Percentiles rank a stretch among this genome's conserved stretches.
phyloP scores from a whole-genome alignment of 2,329 filamentous ascomycete genomes.

The Amylocarpus encephaloides region DNA sequence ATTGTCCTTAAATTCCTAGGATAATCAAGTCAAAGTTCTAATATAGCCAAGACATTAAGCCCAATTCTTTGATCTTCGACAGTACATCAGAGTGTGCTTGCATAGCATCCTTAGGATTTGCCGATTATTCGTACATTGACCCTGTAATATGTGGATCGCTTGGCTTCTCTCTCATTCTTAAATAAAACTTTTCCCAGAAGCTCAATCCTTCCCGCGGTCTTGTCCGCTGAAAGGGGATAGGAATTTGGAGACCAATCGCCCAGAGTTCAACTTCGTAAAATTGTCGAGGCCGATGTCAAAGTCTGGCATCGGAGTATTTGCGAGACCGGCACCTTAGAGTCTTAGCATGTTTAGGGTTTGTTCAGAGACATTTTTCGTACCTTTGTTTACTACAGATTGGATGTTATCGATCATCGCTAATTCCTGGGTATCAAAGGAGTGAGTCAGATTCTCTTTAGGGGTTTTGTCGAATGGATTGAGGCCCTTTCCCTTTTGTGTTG shows the following conservation, averaged over 20 bases:
- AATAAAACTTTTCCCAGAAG: no score
- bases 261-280: conserved; percentile 11
- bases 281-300: not conserved
- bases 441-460: not conserved
- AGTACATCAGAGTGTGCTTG: no score
- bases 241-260: conserved; percentile 26
- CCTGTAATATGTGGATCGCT: no score
- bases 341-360: not conserved
- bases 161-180: no score
- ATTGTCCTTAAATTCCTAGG: no score
- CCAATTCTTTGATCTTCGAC: no score
- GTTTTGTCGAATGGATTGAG: conserved; percentile 14
- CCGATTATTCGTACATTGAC: no score
- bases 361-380: not conserved
- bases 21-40: no score
- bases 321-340: not conserved
- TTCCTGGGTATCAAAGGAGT: conserved; percentile 2
- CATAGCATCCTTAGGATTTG: no score
- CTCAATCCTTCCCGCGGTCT: not conserved
- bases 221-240: conserved; percentile 43
- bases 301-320: conserved; percentile 1
- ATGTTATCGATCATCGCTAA: conserved; percentile 8
- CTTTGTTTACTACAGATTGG: conserved; percentile 3
- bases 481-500: conserved; percentile 11
- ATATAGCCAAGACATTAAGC: no score